Percentiles rank a stretch among this genome's conserved stretches.
These are phyloP conservation scores for Blepharisma japonicum DNA, from an alignment of 73 alveolate species.

Conservation along the genomic window DNA sequence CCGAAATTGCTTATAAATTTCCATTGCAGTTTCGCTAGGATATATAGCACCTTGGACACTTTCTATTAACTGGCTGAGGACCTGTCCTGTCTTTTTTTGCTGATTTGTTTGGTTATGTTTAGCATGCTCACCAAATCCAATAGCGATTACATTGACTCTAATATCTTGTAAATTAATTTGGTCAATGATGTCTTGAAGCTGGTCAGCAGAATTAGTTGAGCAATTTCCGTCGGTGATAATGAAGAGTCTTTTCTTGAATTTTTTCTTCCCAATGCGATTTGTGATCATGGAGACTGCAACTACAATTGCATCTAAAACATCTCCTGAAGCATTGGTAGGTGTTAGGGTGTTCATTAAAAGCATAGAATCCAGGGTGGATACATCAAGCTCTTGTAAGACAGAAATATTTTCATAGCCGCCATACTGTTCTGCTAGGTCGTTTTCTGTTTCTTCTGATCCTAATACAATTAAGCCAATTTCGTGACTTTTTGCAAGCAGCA, in stretches of 20 bases:
- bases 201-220: conserved; percentile 52
- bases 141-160: conserved; percentile 71
- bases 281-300: conserved; percentile 85
- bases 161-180: conserved; percentile 66
- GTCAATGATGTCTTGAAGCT: conserved; percentile 56
- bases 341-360: conserved; percentile 32
- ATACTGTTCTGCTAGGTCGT: conserved; percentile 49
- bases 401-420: conserved; percentile 66
- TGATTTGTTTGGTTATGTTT: conserved; percentile 69
- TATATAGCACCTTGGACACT: conserved; percentile 45
- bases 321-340: conserved; percentile 73
- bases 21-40: conserved; percentile 89
- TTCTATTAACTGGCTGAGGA: conserved; percentile 20
- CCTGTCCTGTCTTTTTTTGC: conserved; percentile 42
- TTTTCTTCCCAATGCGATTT: conserved; percentile 66
- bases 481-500: conserved; percentile 55
- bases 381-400: conserved; percentile 47
- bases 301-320: conserved; percentile 82
- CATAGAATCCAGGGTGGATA: conserved; percentile 47
- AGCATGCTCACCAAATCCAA: conserved; percentile 65
- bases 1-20: conserved; percentile 84
- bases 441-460: conserved; percentile 59
- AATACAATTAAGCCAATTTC: conserved; percentile 72
- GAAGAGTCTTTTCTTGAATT: conserved; percentile 81
- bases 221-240: conserved; percentile 93